Base-by-base conservation (phyloP, 225 moss, liverwort and hornwort species). In the Ulota crispa region DNA sequence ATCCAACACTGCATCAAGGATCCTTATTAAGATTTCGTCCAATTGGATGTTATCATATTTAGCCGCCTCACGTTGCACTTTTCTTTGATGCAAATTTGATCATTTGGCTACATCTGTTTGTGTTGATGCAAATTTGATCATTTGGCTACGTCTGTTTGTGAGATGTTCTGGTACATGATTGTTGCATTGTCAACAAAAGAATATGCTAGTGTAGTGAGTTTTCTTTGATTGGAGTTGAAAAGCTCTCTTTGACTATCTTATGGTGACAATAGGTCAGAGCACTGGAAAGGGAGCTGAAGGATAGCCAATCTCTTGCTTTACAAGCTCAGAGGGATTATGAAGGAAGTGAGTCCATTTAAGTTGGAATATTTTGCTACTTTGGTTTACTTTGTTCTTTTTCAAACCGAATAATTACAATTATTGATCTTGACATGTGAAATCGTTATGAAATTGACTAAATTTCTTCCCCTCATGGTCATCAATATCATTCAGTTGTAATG, bases 191-290 rank as follows among this genome's bases (percentile, higher is more conserved):
- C 20, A 36, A 50, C 34, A 36, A 32, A 34, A 34, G 47, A 34
- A 19, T 61, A 34, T 43, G 16, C 1, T 7, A n/a, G n/a, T 70
- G 13, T 52, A 62, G 11, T 78, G 57, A 57, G 56, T 57, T 31
- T 30, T 76, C 73, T 64, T 19, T 74, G 37, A 12, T 73, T 47
- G 39, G 19, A 71, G 75, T 63, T 81, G 68, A 78, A 34, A 14
- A 27, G 67, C 43, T 27, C 81, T 32, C 24, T 61, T 50, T 81
- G 47, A 82, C 70, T 68, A 45, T 73, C 37, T n/a, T 75, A n/a
- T 68, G 68, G 19, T 67, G 36, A 36, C 37, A 71, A 59, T 73
- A 98, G 98, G 84, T 91, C 57, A 93, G 90, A 60, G 98, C 92
- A 64, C 59, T 85, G 78, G 95, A 95, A 41, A 92, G 87, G 70